Base-by-base conservation (phyloP, 2,329 filamentous ascomycete genomes). In the Penicillium rolfsii region DNA sequence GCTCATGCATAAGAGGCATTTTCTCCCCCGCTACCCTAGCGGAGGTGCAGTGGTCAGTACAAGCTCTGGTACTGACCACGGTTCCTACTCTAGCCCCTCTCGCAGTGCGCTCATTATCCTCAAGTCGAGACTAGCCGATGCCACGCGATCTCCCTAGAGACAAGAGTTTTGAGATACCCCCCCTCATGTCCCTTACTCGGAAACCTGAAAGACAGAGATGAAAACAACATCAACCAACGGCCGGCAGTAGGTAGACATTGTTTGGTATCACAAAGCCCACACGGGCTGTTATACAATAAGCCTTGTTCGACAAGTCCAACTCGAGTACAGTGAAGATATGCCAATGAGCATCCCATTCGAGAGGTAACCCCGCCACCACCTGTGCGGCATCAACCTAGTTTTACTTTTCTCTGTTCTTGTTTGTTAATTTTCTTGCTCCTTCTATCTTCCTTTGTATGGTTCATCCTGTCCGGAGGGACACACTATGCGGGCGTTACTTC, bases 1-100 rank as follows among this genome's bases (percentile, higher is more conserved):
- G 65, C 65, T 67, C 55, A 55, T 62, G 57, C 59, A 57, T 57
- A 14, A 43, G 30, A 35, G 36, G 28, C 49, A 46, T 16, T 58
- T 33, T n/a, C 26, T 11, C 35, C 53, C 46, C 48, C 28, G 28
- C 58, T 28, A 24, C 9, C 50, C 28, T 35, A 41, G 48, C 43
- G 14, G 36, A 49, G 38, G 19, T 38, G 4, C 36, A 33, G 30
- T 33, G 19, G 16, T 5, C 36, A 33, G 30, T 33, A 14, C 36
- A 38, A 38, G 12, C 36, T 14, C 16, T 22, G 19, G 19, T 22
- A 38, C 36, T 40, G 4, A 7, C 35, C 35, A 36, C 19, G 19
- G 19, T 22, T 22, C 40, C 40, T 8, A 50, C 55, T 14, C 35
- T 4, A 14, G 9, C 24, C 43, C 43, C 43, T 46, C 43, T 14